Conservation (phyloP, 1,139 yeast species). For the Zygosaccharomyces pseudobailii region DNA sequence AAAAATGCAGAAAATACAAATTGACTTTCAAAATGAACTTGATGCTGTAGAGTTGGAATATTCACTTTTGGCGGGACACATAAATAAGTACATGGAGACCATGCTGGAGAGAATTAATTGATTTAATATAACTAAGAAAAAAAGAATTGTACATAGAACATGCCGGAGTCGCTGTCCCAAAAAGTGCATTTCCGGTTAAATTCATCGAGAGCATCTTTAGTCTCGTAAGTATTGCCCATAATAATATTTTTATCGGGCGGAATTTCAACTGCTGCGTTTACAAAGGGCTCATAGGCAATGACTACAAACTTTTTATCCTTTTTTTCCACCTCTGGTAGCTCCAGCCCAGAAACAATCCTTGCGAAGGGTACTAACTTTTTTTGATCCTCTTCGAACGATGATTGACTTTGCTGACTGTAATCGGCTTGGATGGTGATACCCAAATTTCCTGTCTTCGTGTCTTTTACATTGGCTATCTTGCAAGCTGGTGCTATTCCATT, state of each 20-base stretch:
- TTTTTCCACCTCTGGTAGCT: conserved; percentile 39
- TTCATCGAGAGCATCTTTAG: conserved; percentile 19
- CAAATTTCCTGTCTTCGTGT: conserved; percentile 39
- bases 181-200: conserved; percentile 24
- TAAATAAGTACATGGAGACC: conserved; percentile 28
- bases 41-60: conserved; percentile 29
- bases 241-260: conserved; percentile 38
- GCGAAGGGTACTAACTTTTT: conserved; percentile 40
- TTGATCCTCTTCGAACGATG: conserved; percentile 27
- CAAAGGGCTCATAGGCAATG: conserved; percentile 60
- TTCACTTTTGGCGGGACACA: conserved; percentile 25
- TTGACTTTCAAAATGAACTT: conserved; percentile 22
- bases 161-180: conserved; percentile 23
- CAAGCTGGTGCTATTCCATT: conserved; percentile 27
- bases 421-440: conserved; percentile 51
- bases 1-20: conserved; percentile 18
- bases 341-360: conserved; percentile 52
- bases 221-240: conserved; percentile 9
- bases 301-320: conserved; percentile 48
- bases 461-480: conserved; percentile 33
- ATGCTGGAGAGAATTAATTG: conserved; percentile 20
- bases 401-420: conserved; percentile 31
- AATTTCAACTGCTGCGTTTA: conserved; percentile 51
- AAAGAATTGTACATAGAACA: conserved; percentile 27
- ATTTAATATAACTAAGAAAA: conserved; percentile 11